These are phyloP conservation scores for Kwoniella botswanensis DNA, from an alignment of 768 basidiomycete species.

Conservation along the genomic window DNA sequence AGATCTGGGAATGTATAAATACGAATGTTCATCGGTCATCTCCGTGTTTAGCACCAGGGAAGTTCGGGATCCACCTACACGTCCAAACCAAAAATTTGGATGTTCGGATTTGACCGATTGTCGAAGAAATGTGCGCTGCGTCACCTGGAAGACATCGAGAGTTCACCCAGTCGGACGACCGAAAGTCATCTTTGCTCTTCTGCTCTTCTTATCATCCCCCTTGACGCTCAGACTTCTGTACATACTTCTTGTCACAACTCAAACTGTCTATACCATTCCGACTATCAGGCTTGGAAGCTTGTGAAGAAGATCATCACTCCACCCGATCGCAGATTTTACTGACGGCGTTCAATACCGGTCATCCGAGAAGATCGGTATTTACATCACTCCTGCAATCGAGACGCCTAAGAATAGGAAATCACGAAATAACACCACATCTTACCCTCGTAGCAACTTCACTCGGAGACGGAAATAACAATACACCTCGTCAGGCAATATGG, in stretches of 20 bases:
- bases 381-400: neutral
- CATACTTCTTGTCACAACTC: neutral
- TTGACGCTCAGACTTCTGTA: neutral
- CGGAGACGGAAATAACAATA: neutral
- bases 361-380: constrained; percentile 10
- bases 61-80: neutral
- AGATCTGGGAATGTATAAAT: neutral
- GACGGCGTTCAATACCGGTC: neutral
- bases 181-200: neutral
- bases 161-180: neutral
- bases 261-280: neutral
- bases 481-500: neutral
- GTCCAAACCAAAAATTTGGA: neutral
- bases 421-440: neutral
- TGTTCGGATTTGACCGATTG: constrained; percentile 10
- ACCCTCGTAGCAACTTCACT: neutral
- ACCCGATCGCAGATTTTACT: neutral
- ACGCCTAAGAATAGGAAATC: neutral
- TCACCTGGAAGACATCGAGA: neutral
- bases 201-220: neutral
- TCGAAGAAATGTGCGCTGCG: neutral
- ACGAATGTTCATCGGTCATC: neutral
- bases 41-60: neutral
- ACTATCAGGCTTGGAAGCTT: neutral
- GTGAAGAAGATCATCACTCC: neutral